Conservation (phyloP, 1,139 yeast genomes). For the Lodderomyces pseudojiufengensis region DNA sequence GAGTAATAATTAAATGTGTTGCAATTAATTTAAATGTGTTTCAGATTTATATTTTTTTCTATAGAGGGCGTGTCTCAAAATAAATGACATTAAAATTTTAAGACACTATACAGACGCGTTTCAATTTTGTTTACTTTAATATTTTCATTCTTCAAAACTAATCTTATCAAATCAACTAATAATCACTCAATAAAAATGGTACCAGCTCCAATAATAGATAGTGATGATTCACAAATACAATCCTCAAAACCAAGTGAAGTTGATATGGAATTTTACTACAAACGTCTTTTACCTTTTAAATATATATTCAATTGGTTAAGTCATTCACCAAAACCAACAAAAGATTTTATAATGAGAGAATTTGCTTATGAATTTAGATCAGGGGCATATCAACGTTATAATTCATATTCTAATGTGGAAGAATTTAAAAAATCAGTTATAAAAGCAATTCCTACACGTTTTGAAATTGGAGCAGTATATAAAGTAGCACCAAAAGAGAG, state of each 20-base stretch:
- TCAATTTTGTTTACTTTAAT: too few relatives aligned
- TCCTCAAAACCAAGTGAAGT: slow-evolving; percentile 50
- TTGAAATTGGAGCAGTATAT: slow-evolving; percentile 93
- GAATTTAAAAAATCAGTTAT: slow-evolving; percentile 77
- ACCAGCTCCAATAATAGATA: slow-evolving; percentile 4
- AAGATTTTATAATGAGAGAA: slow-evolving; percentile 83
- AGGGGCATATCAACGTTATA: slow-evolving; percentile 87
- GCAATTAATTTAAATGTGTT: too few relatives aligned
- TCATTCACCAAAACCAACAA: slow-evolving; percentile 69
- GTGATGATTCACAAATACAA: slow-evolving; percentile 5
- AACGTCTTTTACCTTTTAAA: slow-evolving; percentile 66
- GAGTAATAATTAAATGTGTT: too few relatives aligned
- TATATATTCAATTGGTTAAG: slow-evolving; percentile 82
- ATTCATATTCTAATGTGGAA: slow-evolving; percentile 61
- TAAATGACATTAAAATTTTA: too few relatives aligned
- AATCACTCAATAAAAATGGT: slow-evolving; percentile 1
- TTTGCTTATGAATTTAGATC: slow-evolving; percentile 86
- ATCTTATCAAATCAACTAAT: too few relatives aligned
- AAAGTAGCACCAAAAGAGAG: slow-evolving; percentile 82
- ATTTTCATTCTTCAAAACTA: too few relatives aligned
- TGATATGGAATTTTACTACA: slow-evolving; percentile 76
- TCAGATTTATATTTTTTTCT: too few relatives aligned
- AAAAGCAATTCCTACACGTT: slow-evolving; percentile 78
- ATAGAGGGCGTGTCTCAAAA: too few relatives aligned
- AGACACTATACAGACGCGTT: too few relatives aligned